Conservation (phyloP, 192 early-diverging fungal species). For the Lobosporangium transversale region DNA sequence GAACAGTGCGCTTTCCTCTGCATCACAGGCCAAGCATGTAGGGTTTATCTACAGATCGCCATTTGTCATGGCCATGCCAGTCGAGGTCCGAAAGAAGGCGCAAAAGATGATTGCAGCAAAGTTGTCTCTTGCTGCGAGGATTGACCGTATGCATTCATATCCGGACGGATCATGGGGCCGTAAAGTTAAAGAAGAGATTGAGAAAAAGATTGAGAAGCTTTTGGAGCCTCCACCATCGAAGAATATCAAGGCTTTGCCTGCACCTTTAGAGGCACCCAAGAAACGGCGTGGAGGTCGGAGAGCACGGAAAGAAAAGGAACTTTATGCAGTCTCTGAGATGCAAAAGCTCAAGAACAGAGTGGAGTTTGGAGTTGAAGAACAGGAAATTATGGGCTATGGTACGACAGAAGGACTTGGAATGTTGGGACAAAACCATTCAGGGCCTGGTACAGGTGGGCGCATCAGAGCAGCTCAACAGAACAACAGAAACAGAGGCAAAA, state of each 20-base stretch:
- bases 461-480: slow-evolving; percentile 79
- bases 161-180: slow-evolving; percentile 80
- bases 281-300: slow-evolving; percentile 92
- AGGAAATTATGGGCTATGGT: slow-evolving; percentile 86
- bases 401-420: slow-evolving; percentile 91
- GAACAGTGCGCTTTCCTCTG: slow-evolving; percentile 70
- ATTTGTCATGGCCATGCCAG: slow-evolving; percentile 71
- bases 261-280: slow-evolving; percentile 92
- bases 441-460: slow-evolving; percentile 70
- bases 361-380: slow-evolving; percentile 91
- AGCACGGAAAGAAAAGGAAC: slow-evolving; percentile 84
- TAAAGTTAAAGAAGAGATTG: slow-evolving; percentile 80
- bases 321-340: slow-evolving; percentile 85
- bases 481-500: slow-evolving; percentile 73
- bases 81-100: slow-evolving; percentile 82
- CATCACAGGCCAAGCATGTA: slow-evolving; percentile 73
- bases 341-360: slow-evolving; percentile 91
- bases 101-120: slow-evolving; percentile 86
- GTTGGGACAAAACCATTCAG: slow-evolving; percentile 70
- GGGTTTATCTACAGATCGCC: slow-evolving; percentile 87
- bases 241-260: slow-evolving; percentile 87
- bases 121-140: slow-evolving; percentile 82
- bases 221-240: slow-evolving; percentile 88
- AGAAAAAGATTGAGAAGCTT: slow-evolving; percentile 87
- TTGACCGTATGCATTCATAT: slow-evolving; percentile 79